Evolutionary conservation across 768 basidiomycete genomes (phyloP).

Genomic region (Pleurotus platypus): DNA sequence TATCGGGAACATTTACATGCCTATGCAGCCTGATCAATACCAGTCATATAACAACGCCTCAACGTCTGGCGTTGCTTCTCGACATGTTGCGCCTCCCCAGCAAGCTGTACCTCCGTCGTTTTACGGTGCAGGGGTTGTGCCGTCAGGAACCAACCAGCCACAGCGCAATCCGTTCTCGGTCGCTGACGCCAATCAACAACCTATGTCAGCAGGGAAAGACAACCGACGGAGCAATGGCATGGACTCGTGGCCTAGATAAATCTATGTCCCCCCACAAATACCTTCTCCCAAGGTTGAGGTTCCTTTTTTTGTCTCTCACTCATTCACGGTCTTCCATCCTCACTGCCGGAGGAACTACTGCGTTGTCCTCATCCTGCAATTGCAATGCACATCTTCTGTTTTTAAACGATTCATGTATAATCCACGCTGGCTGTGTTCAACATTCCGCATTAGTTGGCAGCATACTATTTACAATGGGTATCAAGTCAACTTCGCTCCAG

Average conservation of each 20-base stretch:
- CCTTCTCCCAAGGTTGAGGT: neutral
- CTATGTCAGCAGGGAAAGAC: conserved; percentile 46
- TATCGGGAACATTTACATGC: conserved; percentile 68
- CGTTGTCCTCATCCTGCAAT: conserved; percentile 1
- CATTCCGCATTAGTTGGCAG: too few relatives aligned
- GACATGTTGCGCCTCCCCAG: conserved; percentile 47
- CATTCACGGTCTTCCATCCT: neutral
- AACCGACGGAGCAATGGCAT: conserved; percentile 58
- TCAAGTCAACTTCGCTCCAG: neutral
- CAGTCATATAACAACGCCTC: conserved; percentile 43
- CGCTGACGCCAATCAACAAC: conserved; percentile 27
- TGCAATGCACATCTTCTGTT: conserved; percentile 7
- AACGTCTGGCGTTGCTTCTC: conserved; percentile 23
- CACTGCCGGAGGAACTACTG: neutral
- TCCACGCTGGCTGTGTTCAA: neutral
- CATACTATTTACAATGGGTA: neutral
- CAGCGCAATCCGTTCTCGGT: conserved; percentile 24
- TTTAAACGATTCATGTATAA: conserved; percentile 3
- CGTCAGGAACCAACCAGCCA: conserved; percentile 35
- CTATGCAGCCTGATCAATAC: conserved; percentile 83
- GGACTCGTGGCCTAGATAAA: conserved; percentile 76
- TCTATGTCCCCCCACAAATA: neutral
- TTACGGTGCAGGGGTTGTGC: conserved; percentile 60
- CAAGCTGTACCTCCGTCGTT: conserved; percentile 62
- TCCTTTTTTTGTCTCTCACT: neutral